Conservation (phyloP, 176 grass and related monocot species). For the Bromus sterilis region DNA sequence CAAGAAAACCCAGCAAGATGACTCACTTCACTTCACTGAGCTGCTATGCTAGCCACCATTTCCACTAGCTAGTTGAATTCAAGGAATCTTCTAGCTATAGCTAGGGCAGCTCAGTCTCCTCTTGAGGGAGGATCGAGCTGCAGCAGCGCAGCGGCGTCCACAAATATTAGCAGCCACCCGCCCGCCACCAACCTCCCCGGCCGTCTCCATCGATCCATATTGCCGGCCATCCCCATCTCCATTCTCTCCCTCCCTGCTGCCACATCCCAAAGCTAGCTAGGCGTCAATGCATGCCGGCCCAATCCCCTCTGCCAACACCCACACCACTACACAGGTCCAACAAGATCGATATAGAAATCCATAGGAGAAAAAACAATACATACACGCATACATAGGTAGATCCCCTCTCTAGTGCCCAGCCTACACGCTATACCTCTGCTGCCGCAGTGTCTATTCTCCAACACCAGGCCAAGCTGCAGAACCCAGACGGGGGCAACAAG, state of each 20-base stretch:
- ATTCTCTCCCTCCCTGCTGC: not conserved
- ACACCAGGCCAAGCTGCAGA: constrained; percentile 8
- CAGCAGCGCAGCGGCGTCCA: not conserved
- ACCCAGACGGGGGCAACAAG: not conserved
- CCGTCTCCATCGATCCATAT: constrained; percentile 29
- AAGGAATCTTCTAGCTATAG: constrained; percentile 17
- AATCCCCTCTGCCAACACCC: not conserved
- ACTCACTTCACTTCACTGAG: not conserved
- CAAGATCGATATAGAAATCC: constrained; percentile 16
- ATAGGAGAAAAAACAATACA: not conserved
- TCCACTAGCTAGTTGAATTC: constrained; percentile 9
- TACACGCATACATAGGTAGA: constrained; percentile 51
- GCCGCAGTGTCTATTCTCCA: constrained; percentile 22
- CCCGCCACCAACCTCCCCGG: not conserved
- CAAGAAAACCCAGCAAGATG: not conserved
- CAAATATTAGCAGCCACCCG: not conserved
- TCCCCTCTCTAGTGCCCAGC: constrained; percentile 24
- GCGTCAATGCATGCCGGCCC: constrained; percentile 6
- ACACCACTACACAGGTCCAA: too few species aligned
- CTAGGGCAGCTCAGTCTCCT: constrained; percentile 12
- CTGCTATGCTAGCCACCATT: not conserved
- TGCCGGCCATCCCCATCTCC: constrained; percentile 19
- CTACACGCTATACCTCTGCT: not conserved
- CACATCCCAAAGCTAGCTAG: constrained; percentile 1
- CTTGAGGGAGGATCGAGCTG: constrained; percentile 15